Base-by-base conservation (phyloP, 257 asterid genomes). In the Lycium ferocissimum region DNA sequence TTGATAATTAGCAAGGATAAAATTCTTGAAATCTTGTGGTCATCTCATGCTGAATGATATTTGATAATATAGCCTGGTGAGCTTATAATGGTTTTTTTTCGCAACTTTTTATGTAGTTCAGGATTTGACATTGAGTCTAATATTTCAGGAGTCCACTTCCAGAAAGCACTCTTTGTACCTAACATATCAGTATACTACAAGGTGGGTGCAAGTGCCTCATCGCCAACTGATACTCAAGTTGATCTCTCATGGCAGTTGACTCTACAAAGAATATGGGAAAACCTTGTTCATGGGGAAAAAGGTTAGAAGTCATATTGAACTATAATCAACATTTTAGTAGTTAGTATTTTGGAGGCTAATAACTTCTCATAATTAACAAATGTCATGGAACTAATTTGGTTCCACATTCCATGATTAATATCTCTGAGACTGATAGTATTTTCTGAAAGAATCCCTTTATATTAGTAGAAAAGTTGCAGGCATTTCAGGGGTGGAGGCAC, bases 161-260 rank as follows among this genome's bases (percentile, higher is more conserved):
- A 92, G 83, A 93, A 90, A 94, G 98, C 99, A 14, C 86, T 95
- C 73, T 97, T 97, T 85, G 99, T 97, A 76, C 99, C 99, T 56
- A 97, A 93, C 86, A 88, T 93, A 45, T 95, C 99, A 73, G 97
- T 94, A 70, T 94, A 92, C 90, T 87, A 95, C 94, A 97, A 97
- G 92, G 98, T 94, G 85, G 96, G 97, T 54, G 84, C 90, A 79
- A 85, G 83, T 82, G 84, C 91, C 72, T 86, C 90, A 87, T 88
- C 92, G 22, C 85, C 89, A 45, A 79, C 89, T 66, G 97, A 91
- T 85, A 82, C 91, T 87, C 97, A 95, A 84, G 93, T 92, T 85
- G 98, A 97, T 91, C 84, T 97, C 83, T 92, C 98, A 22, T 97
- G 98, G 98, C 99, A 97, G 91, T 80, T 93, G 86, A 90, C 92